Evolutionary conservation across 345 rosid species (phyloP).

Genomic region (Melaleuca alternifolia): DNA sequence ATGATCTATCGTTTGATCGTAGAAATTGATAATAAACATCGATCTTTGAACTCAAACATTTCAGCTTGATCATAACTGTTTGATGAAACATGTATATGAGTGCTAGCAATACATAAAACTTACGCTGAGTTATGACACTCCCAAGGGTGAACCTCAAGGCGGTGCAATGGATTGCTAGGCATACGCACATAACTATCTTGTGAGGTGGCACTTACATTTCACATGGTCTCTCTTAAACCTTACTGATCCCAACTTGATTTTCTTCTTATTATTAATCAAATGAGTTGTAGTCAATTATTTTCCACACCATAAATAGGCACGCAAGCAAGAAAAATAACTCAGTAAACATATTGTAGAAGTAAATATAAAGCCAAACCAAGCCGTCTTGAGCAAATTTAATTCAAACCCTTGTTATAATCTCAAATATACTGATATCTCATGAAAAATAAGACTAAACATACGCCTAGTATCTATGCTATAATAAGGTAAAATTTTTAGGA

Average conservation of each 20-base stretch:
- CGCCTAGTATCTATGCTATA: background rate
- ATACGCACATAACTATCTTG: background rate
- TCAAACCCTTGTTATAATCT: background rate
- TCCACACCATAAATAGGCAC: background rate
- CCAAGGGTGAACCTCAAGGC: background rate
- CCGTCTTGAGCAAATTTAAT: background rate
- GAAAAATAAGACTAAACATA: background rate
- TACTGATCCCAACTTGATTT: background rate
- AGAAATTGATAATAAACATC: background rate
- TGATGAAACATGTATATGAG: background rate
- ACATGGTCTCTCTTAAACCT: background rate
- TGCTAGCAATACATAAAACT: background rate
- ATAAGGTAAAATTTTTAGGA: background rate
- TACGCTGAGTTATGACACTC: background rate
- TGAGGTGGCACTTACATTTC: background rate
- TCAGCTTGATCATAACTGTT: background rate
- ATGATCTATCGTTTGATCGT: background rate
- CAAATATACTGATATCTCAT: background rate
- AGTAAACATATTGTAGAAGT: background rate
- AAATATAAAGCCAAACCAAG: background rate
- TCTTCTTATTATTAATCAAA: background rate
- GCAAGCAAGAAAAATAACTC: background rate
- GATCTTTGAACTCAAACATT: background rate
- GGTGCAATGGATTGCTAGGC: background rate
- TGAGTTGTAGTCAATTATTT: background rate